Evolutionary conservation across 1,284 basidiomycete species (phyloP).

Genomic region (Ustilago loliicola): DNA sequence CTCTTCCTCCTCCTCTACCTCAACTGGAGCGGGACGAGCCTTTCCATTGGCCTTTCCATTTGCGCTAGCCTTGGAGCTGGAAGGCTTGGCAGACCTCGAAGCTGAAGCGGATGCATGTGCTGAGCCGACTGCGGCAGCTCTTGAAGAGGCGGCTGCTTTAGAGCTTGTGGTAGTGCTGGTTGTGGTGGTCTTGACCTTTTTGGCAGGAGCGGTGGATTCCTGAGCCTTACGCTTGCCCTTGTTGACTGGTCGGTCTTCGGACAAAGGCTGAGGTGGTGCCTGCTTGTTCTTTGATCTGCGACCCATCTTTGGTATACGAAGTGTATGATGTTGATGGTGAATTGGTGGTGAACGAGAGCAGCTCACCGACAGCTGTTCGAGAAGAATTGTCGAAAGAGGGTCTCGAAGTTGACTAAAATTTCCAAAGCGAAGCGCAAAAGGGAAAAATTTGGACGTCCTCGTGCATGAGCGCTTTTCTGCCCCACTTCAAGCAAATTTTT

Average conservation of each 20-base stretch:
- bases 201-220: conserved; percentile 55
- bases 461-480: conserved; percentile 7
- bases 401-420: conserved; percentile 1
- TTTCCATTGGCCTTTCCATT: conserved; percentile 42
- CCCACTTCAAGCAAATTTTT: conserved; percentile 6
- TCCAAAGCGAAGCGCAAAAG: conserved; percentile 7
- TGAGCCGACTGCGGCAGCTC: conserved; percentile 51
- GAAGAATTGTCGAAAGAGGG: conserved; percentile 12
- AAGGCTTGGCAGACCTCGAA: conserved; percentile 60
- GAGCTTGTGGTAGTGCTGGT: conserved; percentile 12
- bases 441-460: conserved; percentile 26
- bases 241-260: conserved; percentile 72
- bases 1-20: conserved; percentile 71
- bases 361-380: not conserved
- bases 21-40: conserved; percentile 15
- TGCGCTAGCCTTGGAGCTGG: conserved; percentile 18
- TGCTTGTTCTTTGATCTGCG: conserved; percentile 92
- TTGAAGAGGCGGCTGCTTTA: conserved; percentile 16
- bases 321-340: conserved; percentile 1
- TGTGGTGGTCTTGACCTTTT: conserved; percentile 48
- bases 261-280: conserved; percentile 78
- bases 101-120: conserved; percentile 70
- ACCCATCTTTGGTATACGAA: conserved; percentile 76
- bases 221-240: conserved; percentile 71
- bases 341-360: conserved; percentile 10